These are phyloP conservation scores for Albifimbria verrucaria DNA, from an alignment of 2,329 filamentous ascomycete genomes.

Conservation along the genomic window DNA sequence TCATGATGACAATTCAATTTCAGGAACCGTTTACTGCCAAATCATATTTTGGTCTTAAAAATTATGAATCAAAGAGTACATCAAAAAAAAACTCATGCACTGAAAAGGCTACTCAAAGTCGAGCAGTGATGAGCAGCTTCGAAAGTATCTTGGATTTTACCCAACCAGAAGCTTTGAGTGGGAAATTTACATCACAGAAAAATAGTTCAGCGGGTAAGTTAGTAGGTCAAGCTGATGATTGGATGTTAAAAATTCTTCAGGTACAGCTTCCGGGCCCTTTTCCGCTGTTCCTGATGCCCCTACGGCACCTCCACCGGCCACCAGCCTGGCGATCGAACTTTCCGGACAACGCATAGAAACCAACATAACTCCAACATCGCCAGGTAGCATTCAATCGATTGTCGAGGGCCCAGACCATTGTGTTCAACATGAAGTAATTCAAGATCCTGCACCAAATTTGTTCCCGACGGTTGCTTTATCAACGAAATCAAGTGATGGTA, in stretches of 20 bases:
- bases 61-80: background rate
- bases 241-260: background rate
- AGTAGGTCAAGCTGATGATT: background rate
- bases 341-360: background rate
- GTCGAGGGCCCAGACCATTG: background rate
- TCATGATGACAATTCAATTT: background rate
- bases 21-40: background rate
- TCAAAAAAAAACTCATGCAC: background rate
- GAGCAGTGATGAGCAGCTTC: background rate
- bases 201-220: background rate
- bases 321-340: background rate
- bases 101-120: background rate
- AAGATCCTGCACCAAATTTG: background rate
- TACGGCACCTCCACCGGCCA: background rate
- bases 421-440: background rate
- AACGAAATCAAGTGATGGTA: too few relatives aligned
- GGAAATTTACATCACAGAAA: background rate
- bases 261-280: background rate
- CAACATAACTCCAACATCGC: background rate
- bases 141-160: background rate
- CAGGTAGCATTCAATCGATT: background rate
- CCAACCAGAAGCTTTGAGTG: background rate
- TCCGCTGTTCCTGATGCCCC: background rate
- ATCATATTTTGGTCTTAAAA: background rate
- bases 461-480: background rate